These are phyloP conservation scores for Paecilomyces sp. DNA, from an alignment of 2,329 filamentous ascomycete species.

Conservation along the genomic window DNA sequence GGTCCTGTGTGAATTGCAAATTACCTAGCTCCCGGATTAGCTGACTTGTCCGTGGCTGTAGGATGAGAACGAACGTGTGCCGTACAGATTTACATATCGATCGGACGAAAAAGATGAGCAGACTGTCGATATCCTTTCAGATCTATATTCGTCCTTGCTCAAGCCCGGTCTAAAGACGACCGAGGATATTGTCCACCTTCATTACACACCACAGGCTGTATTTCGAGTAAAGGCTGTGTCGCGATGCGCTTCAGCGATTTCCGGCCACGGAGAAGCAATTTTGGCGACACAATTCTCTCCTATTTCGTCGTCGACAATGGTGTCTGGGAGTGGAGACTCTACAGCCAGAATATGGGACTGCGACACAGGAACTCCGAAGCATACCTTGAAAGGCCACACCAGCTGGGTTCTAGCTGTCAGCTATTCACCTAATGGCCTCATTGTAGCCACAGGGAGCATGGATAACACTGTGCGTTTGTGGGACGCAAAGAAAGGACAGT, in stretches of 20 bases:
- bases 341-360: slow-evolving; percentile 93
- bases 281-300: slow-evolving; percentile 82
- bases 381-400: slow-evolving; percentile 79
- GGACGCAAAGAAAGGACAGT: slow-evolving; percentile 74
- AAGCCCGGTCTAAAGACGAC: slow-evolving; percentile 47
- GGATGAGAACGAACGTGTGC: slow-evolving; percentile 55
- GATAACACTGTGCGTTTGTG: slow-evolving; percentile 87
- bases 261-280: slow-evolving; percentile 87
- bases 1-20: background rate
- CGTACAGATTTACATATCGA: slow-evolving; percentile 59
- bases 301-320: slow-evolving; percentile 65
- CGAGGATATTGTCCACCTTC: slow-evolving; percentile 56
- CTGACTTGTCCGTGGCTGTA: slow-evolving; percentile 18
- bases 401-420: slow-evolving; percentile 84
- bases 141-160: slow-evolving; percentile 46
- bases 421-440: slow-evolving; percentile 76
- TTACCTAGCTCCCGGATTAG: background rate
- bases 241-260: slow-evolving; percentile 78
- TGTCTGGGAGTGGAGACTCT: slow-evolving; percentile 83
- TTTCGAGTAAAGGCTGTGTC: slow-evolving; percentile 91
- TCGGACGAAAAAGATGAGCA: slow-evolving; percentile 29
- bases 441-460: slow-evolving; percentile 84
- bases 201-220: slow-evolving; percentile 76
- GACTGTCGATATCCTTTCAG: slow-evolving; percentile 38
- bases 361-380: slow-evolving; percentile 80